These are phyloP conservation scores for Cairneyella variabilis DNA, from an alignment of 495 filamentous ascomycete genomes.

Conservation along the genomic window DNA sequence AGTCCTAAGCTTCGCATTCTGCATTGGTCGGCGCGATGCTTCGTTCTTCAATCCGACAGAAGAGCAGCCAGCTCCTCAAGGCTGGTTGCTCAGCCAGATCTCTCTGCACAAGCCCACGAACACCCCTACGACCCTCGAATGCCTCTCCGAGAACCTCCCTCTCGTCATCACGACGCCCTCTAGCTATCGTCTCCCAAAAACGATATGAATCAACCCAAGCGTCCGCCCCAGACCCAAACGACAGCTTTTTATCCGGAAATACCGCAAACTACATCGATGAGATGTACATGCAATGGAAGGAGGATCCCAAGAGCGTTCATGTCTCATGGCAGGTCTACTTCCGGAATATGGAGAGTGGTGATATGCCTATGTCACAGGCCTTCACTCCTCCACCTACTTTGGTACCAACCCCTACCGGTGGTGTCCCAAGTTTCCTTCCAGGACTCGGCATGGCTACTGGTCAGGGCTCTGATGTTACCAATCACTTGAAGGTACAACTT, in stretches of 20 bases:
- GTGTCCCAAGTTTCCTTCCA: slow-evolving; percentile 71
- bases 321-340: slow-evolving; percentile 99
- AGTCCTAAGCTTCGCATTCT: slow-evolving; percentile 1
- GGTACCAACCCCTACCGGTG: slow-evolving; percentile 72
- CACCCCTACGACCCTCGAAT: slow-evolving; percentile 30
- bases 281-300: slow-evolving; percentile 98
- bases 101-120: slow-evolving; percentile 42
- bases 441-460: slow-evolving; percentile 62
- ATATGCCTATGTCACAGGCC: slow-evolving; percentile 94
- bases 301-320: slow-evolving; percentile 89
- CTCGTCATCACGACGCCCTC: slow-evolving; percentile 41
- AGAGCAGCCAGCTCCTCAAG: slow-evolving; percentile 49
- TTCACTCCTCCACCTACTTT: slow-evolving; percentile 94
- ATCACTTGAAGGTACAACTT: slow-evolving; percentile 97
- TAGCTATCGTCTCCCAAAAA: slow-evolving; percentile 45
- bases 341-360: slow-evolving; percentile 96
- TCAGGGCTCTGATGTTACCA: slow-evolving; percentile 79
- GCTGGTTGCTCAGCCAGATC: slow-evolving; percentile 47
- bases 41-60: slow-evolving; percentile 43
- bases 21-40: slow-evolving; percentile 42
- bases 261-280: slow-evolving; percentile 98
- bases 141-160: slow-evolving; percentile 13
- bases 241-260: slow-evolving; percentile 92
- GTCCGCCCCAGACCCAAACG: slow-evolving; percentile 67
- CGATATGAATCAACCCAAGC: slow-evolving; percentile 42